Percentiles rank a stretch among this genome's conserved stretches.
Evolutionary conservation across 129 eudicot genomes (phyloP).

Genomic region (Flaveria robusta): DNA sequence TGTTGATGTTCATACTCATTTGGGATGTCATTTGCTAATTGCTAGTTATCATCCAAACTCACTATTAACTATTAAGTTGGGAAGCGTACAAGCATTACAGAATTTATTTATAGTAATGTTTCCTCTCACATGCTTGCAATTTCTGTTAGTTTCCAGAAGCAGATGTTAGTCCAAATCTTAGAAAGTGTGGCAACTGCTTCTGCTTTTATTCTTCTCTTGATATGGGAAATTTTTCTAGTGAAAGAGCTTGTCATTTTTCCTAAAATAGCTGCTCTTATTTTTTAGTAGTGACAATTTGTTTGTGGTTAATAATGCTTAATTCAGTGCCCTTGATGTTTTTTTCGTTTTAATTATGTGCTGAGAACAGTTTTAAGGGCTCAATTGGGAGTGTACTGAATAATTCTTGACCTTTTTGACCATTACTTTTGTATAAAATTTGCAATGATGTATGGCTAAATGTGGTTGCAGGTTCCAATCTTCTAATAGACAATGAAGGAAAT

Average conservation of each 20-base stretch:
- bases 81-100: too few species aligned
- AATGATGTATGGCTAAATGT: background rate
- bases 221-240: too few species aligned
- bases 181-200: too few species aligned
- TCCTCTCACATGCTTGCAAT: too few species aligned
- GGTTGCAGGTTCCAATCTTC: constrained; percentile 78
- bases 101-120: too few species aligned
- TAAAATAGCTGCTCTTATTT: too few species aligned
- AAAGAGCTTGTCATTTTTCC: too few species aligned
- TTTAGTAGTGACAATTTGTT: background rate
- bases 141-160: too few species aligned
- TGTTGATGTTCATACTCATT: background rate
- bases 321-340: background rate
- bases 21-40: background rate
- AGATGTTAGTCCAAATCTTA: too few species aligned
- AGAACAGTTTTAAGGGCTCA: background rate
- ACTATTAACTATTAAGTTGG: too few species aligned
- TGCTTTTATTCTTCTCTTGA: too few species aligned
- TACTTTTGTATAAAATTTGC: background rate
- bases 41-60: too few species aligned
- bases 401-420: constrained; percentile 1
- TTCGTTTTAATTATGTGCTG: background rate
- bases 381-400: background rate
- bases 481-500: constrained; percentile 91
- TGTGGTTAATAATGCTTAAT: background rate